Evolutionary conservation across 208 protist genomes (phyloP).

Genomic region (Wallacemonas sp.): DNA sequence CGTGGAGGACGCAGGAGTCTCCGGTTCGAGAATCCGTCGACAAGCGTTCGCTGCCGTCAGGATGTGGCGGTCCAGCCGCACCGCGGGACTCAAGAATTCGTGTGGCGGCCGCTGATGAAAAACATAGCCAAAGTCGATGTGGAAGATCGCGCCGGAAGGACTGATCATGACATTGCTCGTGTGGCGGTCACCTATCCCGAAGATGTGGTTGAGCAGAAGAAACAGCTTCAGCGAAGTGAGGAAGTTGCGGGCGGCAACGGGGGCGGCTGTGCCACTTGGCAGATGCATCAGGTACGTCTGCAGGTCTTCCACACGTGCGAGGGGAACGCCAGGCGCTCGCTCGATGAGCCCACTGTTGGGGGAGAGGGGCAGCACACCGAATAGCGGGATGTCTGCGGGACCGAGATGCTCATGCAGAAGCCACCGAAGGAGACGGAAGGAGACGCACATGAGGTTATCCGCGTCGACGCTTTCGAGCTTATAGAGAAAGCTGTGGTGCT

Average conservation of each 20-base stretch:
- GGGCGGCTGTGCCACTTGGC: background rate
- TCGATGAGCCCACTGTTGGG: slow-evolving; percentile 65
- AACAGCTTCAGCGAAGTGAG: slow-evolving; percentile 80
- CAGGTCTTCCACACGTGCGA: slow-evolving; percentile 29
- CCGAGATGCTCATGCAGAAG: slow-evolving; percentile 43
- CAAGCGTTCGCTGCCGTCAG: slow-evolving; percentile 19
- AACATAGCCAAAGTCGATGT: slow-evolving; percentile 85
- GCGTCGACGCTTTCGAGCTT: slow-evolving; percentile 75
- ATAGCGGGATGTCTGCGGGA: slow-evolving; percentile 48
- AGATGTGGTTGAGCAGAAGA: slow-evolving; percentile 82
- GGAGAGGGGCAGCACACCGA: slow-evolving; percentile 70
- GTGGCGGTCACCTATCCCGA: slow-evolving; percentile 82
- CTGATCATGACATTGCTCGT: slow-evolving; percentile 80
- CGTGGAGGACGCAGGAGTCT: background rate
- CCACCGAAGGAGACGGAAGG: slow-evolving; percentile 48
- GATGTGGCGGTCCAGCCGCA: slow-evolving; percentile 52
- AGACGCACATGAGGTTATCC: slow-evolving; percentile 84
- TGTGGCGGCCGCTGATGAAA: slow-evolving; percentile 58
- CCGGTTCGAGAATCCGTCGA: background rate
- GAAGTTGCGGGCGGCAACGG: slow-evolving; percentile 35
- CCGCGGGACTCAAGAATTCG: slow-evolving; percentile 38
- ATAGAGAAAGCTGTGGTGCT: slow-evolving; percentile 52
- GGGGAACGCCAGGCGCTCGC: slow-evolving; percentile 30
- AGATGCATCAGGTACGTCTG: slow-evolving; percentile 20
- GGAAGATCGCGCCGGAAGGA: slow-evolving; percentile 65